Evolutionary conservation across 345 rosid species (phyloP).

Genomic region (Psidium guajava): DNA sequence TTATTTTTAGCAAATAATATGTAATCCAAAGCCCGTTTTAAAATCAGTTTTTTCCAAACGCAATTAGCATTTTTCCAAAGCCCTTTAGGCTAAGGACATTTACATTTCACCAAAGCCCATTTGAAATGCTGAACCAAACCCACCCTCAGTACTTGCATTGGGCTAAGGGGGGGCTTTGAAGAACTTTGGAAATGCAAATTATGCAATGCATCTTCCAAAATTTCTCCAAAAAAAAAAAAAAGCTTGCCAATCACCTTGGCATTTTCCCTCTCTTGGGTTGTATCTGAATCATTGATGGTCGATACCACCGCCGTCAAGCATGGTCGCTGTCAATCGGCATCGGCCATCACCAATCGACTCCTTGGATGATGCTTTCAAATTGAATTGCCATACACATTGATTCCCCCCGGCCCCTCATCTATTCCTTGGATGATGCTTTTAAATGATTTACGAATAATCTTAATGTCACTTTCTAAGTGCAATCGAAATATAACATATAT

Average conservation of each 20-base stretch:
- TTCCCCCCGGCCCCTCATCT: accelerated
- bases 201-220: background rate
- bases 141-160: background rate
- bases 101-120: too few species aligned
- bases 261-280: background rate
- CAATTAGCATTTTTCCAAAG: too few species aligned
- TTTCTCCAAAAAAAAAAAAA: background rate
- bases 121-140: too few species aligned
- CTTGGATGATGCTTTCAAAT: background rate
- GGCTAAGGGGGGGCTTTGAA: background rate
- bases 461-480: too few species aligned
- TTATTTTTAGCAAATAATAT: too few species aligned
- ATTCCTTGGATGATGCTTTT: background rate
- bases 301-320: background rate
- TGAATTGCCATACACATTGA: background rate
- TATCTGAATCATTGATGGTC: background rate
- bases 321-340: background rate
- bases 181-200: background rate
- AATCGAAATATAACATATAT: background rate
- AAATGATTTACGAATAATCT: background rate
- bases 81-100: too few species aligned
- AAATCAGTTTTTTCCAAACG: too few species aligned
- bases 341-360: background rate
- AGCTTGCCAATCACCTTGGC: background rate
- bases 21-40: too few species aligned